Evolutionary conservation across 768 basidiomycete species (phyloP), one percentile per base, ranked within the genome.

Genomic region (Favolaschia claudopus): DNA sequence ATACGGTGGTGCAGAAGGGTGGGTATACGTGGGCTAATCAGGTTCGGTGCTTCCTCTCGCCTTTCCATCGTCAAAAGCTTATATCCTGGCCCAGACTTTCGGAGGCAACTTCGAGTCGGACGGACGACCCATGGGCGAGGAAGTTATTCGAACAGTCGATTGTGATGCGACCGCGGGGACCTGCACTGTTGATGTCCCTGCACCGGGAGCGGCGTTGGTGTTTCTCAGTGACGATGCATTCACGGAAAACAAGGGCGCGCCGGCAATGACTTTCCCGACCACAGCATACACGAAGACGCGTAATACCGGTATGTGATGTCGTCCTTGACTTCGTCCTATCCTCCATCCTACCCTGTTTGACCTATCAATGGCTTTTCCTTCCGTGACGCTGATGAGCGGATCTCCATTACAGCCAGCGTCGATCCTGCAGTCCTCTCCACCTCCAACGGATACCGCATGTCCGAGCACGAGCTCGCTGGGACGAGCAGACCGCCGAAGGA

Each of bases 1-100:
- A 75, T 0, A 80, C 82, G 1, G 85, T 90, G 4, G 75, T 82
- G 3, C 81, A 85, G 60, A 87, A 84, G 69, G 79, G 76, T 40
- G 85, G 89, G 64, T 84, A 91, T 51, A 87, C 85, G 2, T 93
- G 91, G 91, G 92, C 89, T 1, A 85, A 85, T 10, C 92, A 90
- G 75, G 88, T 88, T 36, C 31, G 77, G 60, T 7, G 10, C 33
- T 38, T 8, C 36, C 38, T 4, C 20, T 25, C 27, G 13, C 13
- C 13, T 61, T 53, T 38, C 33, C 24, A 14, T 46, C 12, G 15
- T 27, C 32, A 15, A 37, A n/a, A n/a, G n/a, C n/a, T n/a, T n/a
- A n/a, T n/a, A n/a, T n/a, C n/a, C n/a, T n/a, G n/a, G n/a, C n/a
- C 0, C 65, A 88, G 83, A 89, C 88, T 0, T 83, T 86, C 46